These are phyloP conservation scores for Talaromyces trachyspermus DNA, from an alignment of 495 filamentous ascomycete genomes.

Conservation along the genomic window DNA sequence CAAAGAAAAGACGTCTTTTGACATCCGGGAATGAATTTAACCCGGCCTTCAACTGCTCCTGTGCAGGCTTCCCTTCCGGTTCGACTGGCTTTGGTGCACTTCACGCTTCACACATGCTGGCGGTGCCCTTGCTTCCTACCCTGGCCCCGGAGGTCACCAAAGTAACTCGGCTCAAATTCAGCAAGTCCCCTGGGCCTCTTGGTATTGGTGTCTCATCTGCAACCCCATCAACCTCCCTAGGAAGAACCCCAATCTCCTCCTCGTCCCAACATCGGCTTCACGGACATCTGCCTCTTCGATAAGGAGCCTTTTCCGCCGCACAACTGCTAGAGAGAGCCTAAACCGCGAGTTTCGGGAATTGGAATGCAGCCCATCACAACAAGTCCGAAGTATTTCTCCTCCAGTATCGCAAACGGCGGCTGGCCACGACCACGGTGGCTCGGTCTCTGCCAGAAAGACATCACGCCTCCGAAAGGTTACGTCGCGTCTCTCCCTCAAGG, in stretches of 20 bases:
- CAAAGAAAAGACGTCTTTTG: constrained; percentile 1
- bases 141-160: not conserved
- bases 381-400: not conserved
- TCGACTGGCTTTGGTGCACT: not conserved
- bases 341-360: not conserved
- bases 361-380: not conserved
- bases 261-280: constrained; percentile 1
- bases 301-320: not conserved
- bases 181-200: not conserved
- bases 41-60: not conserved
- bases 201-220: not conserved
- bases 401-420: not conserved
- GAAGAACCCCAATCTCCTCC: not conserved
- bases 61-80: not conserved
- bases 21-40: not conserved
- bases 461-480: constrained; percentile 3
- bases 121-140: constrained; percentile 1
- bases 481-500: constrained; percentile 1
- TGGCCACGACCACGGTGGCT: not conserved
- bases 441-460: not conserved
- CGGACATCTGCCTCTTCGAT: constrained; percentile 2
- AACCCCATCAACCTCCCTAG: not conserved
- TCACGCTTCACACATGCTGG: constrained; percentile 3
- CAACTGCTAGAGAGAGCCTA: not conserved
- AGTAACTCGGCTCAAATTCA: not conserved